A percentile compares a stretch with the other conserved stretches of the same genome.
phyloP scores from a whole-genome alignment of 805 yeast genomes.

The Wickerhamiella azyma region DNA sequence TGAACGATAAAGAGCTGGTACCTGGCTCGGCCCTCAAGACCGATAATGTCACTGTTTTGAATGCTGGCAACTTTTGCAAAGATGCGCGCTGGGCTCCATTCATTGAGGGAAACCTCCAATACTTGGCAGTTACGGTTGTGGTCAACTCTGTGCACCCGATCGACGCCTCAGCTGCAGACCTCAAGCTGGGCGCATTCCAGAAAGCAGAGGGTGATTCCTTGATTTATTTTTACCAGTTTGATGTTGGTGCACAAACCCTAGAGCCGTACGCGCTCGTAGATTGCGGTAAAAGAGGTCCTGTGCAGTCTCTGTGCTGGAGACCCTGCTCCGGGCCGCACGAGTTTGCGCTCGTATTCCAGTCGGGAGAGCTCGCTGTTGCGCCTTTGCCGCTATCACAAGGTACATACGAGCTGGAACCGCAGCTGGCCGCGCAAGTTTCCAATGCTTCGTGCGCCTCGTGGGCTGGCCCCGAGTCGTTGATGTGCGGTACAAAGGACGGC shows the following conservation, averaged over 20 bases:
- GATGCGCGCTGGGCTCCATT: slow-evolving; percentile 11
- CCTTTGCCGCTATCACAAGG: slow-evolving; percentile 22
- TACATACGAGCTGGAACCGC: background rate
- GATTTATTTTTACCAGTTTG: slow-evolving; percentile 13
- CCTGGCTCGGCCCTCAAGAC: slow-evolving; percentile 8
- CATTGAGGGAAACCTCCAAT: background rate
- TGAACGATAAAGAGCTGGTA: slow-evolving; percentile 9
- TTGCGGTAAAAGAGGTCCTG: slow-evolving; percentile 21
- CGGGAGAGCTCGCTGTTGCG: slow-evolving; percentile 42
- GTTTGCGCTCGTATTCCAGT: slow-evolving; percentile 41
- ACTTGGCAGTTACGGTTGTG: slow-evolving; percentile 16
- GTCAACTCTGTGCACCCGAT: slow-evolving; percentile 26
- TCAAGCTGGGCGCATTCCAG: slow-evolving; percentile 10
- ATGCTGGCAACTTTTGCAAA: slow-evolving; percentile 12
- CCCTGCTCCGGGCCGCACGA: slow-evolving; percentile 28
- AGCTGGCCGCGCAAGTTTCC: background rate
- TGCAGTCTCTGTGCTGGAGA: slow-evolving; percentile 20
- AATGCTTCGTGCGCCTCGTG: background rate
- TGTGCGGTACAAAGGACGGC: slow-evolving; percentile 50
- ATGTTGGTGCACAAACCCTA: slow-evolving; percentile 17
- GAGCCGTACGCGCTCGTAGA: background rate
- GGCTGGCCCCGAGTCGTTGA: slow-evolving; percentile 18
- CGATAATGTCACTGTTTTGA: slow-evolving; percentile 8
- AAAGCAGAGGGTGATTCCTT: slow-evolving; percentile 7
- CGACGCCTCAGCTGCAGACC: slow-evolving; percentile 17